These are phyloP conservation scores for Endogone sp. DNA, from an alignment of 192 early-diverging fungal species.

Conservation along the genomic window DNA sequence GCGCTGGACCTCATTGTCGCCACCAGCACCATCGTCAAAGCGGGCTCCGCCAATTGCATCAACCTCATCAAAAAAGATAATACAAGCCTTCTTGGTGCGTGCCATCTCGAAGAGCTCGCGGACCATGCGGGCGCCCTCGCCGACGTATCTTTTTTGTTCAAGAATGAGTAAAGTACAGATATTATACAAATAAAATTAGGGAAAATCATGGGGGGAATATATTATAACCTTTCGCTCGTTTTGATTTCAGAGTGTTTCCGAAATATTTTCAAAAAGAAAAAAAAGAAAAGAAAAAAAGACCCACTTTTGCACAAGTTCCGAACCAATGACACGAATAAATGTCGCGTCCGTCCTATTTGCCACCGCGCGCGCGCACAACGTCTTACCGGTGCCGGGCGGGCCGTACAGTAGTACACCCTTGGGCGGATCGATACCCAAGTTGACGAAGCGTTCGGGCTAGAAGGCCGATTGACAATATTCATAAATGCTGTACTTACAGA, in stretches of 20 bases:
- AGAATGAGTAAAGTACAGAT: constrained; percentile 14
- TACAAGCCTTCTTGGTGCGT: constrained; percentile 98
- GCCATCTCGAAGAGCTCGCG: constrained; percentile 99
- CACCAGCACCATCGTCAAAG: constrained; percentile 97
- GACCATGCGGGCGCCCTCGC: constrained; percentile 98
- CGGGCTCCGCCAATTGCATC: constrained; percentile 99
- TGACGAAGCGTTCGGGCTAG: constrained; percentile 96
- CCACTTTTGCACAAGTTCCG: constrained; percentile 98
- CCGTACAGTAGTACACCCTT: constrained; percentile 99
- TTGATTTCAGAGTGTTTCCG: too few species aligned
- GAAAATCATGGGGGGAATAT: background rate
- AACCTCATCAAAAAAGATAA: constrained; percentile 99
- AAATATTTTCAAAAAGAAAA: too few species aligned
- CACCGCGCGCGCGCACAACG: constrained; percentile 95
- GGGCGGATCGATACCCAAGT: constrained; percentile 98
- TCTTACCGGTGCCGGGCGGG: constrained; percentile 96
- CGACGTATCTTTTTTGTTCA: too few species aligned
- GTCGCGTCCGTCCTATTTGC: constrained; percentile 99
- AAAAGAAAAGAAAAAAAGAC: too few species aligned
- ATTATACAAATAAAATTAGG: constrained; percentile 4
- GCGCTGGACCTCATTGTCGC: constrained; percentile 99
- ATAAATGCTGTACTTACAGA: constrained; percentile 3
- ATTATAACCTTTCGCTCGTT: constrained; percentile 5
- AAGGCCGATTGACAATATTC: constrained; percentile 31
- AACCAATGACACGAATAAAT: constrained; percentile 99